A percentile compares a stretch with the other conserved stretches of the same genome.
Conservation (phyloP, 2,329 filamentous ascomycete genomes). For the Sclerotinia subarctica region DNA sequence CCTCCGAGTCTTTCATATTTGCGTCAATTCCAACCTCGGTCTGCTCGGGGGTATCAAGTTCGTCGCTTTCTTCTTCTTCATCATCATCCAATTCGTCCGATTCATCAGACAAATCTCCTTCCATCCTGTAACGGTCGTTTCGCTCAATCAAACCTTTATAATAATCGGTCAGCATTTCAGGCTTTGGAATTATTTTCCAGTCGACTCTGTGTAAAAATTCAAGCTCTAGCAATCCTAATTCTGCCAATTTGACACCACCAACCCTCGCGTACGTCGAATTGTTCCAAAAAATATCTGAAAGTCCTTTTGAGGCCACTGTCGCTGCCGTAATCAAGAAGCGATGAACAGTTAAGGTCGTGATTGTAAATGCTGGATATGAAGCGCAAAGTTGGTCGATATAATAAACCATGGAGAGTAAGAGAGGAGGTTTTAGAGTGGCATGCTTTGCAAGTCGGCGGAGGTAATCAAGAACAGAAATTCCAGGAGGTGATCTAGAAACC, state of each 20-base stretch:
- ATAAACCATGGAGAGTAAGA: constrained; percentile 97
- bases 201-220: constrained; percentile 91
- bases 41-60: constrained; percentile 37
- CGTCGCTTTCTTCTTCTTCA: constrained; percentile 36
- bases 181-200: constrained; percentile 95
- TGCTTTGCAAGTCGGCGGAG: constrained; percentile 89
- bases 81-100: constrained; percentile 13
- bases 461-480: constrained; percentile 93
- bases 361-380: constrained; percentile 90
- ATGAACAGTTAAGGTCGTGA: constrained; percentile 94
- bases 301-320: constrained; percentile 90
- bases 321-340: constrained; percentile 95
- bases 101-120: constrained; percentile 29
- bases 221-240: constrained; percentile 86
- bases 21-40: constrained; percentile 26
- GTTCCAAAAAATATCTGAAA: constrained; percentile 97
- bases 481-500: constrained; percentile 58
- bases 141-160: constrained; percentile 80
- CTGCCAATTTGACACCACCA: constrained; percentile 84
- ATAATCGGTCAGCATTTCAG: constrained; percentile 89
- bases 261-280: constrained; percentile 95
- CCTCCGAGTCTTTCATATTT: constrained; percentile 37
- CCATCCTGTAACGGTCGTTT: constrained; percentile 53
- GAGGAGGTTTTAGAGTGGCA: constrained; percentile 86
- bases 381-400: constrained; percentile 95